phyloP scores from a whole-genome alignment of 768 basidiomycete species.

The Pisolithus microcarpus region DNA sequence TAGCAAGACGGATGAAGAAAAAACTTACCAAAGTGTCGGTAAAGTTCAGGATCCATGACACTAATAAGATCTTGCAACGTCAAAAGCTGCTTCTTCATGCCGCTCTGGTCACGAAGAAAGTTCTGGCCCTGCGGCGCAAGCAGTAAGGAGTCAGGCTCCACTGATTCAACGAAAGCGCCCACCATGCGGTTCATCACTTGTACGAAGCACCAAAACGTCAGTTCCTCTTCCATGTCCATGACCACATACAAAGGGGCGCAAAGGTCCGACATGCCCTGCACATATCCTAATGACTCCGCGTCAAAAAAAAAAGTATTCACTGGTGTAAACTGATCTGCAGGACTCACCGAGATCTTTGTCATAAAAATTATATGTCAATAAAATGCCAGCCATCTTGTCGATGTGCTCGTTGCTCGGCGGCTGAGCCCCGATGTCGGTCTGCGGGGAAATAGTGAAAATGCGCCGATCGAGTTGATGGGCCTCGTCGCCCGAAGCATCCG shows the following conservation, averaged over 20 bases:
- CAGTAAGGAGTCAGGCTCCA: slow-evolving; percentile 2
- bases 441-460: slow-evolving; percentile 69
- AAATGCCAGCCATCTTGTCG: slow-evolving; percentile 72
- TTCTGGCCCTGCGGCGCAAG: slow-evolving; percentile 67
- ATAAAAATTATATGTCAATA: slow-evolving; percentile 88
- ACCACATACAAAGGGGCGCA: slow-evolving; percentile 92
- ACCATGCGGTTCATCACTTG: slow-evolving; percentile 95
- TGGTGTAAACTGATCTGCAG: background rate
- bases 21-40: slow-evolving; percentile 74
- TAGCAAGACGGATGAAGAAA: background rate
- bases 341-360: slow-evolving; percentile 81
- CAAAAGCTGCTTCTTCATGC: slow-evolving; percentile 91
- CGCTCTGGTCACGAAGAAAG: slow-evolving; percentile 92
- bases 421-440: slow-evolving; percentile 74
- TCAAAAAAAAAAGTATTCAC: background rate
- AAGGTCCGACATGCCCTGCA: slow-evolving; percentile 98
- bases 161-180: slow-evolving; percentile 18
- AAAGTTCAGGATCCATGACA: slow-evolving; percentile 94
- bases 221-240: slow-evolving; percentile 78
- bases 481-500: slow-evolving; percentile 35
- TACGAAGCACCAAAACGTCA: slow-evolving; percentile 96
- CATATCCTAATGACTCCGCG: slow-evolving; percentile 61
- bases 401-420: slow-evolving; percentile 89
- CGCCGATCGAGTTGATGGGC: slow-evolving; percentile 43
- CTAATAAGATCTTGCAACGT: slow-evolving; percentile 85